phyloP scores from a whole-genome alignment of 2,329 filamentous ascomycete genomes.

The Alternaria arborescens region DNA sequence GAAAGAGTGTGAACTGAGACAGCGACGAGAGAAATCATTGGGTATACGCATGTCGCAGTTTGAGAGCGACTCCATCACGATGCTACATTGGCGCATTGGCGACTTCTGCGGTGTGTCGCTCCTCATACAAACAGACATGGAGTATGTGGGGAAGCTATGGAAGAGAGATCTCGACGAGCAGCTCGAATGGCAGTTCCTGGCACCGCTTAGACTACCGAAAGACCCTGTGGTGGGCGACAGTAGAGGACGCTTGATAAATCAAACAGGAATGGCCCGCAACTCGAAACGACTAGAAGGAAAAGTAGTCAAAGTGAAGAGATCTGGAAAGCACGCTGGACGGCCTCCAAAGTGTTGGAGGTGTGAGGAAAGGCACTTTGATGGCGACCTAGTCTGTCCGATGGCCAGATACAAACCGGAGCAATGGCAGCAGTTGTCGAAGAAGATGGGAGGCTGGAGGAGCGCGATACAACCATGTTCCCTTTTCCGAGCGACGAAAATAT shows the following conservation, averaged over 20 bases:
- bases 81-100: constrained; percentile 9
- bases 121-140: constrained; percentile 20
- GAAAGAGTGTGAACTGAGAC: not conserved
- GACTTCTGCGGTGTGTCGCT: constrained; percentile 17
- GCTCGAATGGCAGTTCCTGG: not conserved
- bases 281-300: not conserved
- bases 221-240: not conserved
- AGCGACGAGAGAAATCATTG: not conserved
- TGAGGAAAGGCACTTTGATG: constrained; percentile 17
- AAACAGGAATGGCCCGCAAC: not conserved
- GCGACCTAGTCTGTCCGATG: constrained; percentile 19
- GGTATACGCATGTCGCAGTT: not conserved
- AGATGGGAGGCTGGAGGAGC: constrained; percentile 2
- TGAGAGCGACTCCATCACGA: constrained; percentile 1
- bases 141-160: constrained; percentile 17
- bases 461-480: not conserved
- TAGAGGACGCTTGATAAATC: not conserved
- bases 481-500: constrained; percentile 5
- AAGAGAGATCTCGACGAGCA: constrained; percentile 2
- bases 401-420: not conserved
- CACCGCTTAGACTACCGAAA: not conserved
- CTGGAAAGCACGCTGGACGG: not conserved
- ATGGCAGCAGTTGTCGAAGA: constrained; percentile 20
- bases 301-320: not conserved
- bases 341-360: constrained; percentile 26